A percentile compares a stretch with the other conserved stretches of the same genome.
phyloP scores from a whole-genome alignment of 2,329 filamentous ascomycete species.

The Lachnellula occidentalis region DNA sequence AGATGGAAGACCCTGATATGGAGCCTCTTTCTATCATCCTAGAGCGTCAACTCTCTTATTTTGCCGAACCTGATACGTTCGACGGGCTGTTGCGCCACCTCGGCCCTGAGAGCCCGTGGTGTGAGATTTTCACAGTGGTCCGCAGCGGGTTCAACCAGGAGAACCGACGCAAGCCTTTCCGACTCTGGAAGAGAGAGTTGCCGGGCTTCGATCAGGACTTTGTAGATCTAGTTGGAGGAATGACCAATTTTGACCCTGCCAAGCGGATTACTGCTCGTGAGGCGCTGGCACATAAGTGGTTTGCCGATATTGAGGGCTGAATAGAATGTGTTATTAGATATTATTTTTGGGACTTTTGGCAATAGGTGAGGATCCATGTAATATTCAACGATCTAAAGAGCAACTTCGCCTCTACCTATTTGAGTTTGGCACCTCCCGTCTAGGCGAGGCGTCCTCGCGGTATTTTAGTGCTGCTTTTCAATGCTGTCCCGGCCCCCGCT shows the following conservation, averaged over 20 bases:
- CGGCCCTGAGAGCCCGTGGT: slow-evolving; percentile 36
- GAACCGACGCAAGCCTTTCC: slow-evolving; percentile 39
- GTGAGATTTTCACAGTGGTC: slow-evolving; percentile 34
- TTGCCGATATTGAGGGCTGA: not conserved
- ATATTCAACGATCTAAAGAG: no score
- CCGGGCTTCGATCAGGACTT: slow-evolving; percentile 29
- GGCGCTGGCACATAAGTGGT: slow-evolving; percentile 32
- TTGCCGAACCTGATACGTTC: slow-evolving; percentile 38
- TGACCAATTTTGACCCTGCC: slow-evolving; percentile 37
- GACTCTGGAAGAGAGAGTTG: slow-evolving; percentile 37
- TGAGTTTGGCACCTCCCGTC: no score
- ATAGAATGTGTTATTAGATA: no score
- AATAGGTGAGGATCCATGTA: no score
- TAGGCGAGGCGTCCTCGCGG: no score
- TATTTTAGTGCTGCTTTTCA: no score
- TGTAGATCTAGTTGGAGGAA: slow-evolving; percentile 33
- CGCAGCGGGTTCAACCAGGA: slow-evolving; percentile 36
- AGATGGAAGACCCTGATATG: slow-evolving; percentile 28
- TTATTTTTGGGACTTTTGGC: no score
- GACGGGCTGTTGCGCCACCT: slow-evolving; percentile 38
- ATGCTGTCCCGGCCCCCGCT: no score
- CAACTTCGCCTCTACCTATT: no score
- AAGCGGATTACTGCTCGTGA: slow-evolving; percentile 36
- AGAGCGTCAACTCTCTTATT: slow-evolving; percentile 43
- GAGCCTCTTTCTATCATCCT: slow-evolving; percentile 28